phyloP scores from a whole-genome alignment of 139 green algal genomes.

The Ettlia oleoabundans region DNA sequence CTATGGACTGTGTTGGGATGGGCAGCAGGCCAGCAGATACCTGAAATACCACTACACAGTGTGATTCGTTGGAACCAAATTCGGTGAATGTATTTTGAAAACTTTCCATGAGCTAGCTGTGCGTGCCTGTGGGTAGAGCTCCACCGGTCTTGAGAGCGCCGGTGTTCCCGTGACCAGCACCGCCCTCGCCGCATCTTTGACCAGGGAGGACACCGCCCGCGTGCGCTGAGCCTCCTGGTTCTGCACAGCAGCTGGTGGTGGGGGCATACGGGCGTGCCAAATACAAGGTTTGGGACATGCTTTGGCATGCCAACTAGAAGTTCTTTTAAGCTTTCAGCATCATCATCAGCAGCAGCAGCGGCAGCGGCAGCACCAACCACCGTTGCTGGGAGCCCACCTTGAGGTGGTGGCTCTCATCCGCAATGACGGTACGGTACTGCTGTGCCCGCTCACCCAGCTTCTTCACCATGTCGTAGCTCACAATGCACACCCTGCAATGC shows the following conservation, averaged over 20 bases:
- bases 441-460: constrained; percentile 61
- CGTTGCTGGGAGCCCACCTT: constrained; percentile 35
- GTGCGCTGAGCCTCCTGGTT: constrained; percentile 63
- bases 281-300: too few relatives aligned
- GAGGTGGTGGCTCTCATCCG: constrained; percentile 71
- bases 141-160: constrained; percentile 64
- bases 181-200: constrained; percentile 53
- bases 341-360: too few relatives aligned
- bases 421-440: constrained; percentile 43
- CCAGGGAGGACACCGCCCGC: constrained; percentile 57
- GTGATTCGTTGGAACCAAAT: too few relatives aligned
- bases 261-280: constrained; percentile 2
- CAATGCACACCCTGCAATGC: constrained; percentile 63
- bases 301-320: too few relatives aligned
- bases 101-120: too few relatives aligned
- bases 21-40: too few relatives aligned
- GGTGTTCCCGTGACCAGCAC: constrained; percentile 82
- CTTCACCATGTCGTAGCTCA: constrained; percentile 85
- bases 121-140: constrained; percentile 70
- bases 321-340: too few relatives aligned
- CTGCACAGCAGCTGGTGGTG: constrained; percentile 37
- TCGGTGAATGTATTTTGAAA: too few relatives aligned
- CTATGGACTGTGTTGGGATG: too few relatives aligned
- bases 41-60: too few relatives aligned
- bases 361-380: background rate